These are phyloP conservation scores for Solanum clarkiae DNA, from an alignment of 257 asterid species.

Conservation along the genomic window DNA sequence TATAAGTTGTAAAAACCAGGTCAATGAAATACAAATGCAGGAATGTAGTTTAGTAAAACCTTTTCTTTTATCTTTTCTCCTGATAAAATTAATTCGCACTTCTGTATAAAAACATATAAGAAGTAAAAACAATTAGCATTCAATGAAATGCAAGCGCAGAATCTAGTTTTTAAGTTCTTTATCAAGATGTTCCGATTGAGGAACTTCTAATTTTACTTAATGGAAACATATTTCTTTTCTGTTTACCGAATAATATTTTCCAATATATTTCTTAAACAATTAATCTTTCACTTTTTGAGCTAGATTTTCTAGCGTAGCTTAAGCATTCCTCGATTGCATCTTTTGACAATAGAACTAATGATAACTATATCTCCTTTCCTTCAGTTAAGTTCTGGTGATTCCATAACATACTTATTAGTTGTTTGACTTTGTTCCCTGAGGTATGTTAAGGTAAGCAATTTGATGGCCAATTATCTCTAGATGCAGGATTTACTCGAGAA, in stretches of 20 bases:
- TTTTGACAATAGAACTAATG: background rate
- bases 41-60: background rate
- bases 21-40: background rate
- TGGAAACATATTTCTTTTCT: background rate
- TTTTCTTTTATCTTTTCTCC: too few species aligned
- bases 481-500: constrained; percentile 59
- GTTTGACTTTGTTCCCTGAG: background rate
- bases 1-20: background rate
- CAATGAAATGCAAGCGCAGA: background rate
- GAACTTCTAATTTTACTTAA: background rate
- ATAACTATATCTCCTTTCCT: background rate
- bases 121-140: background rate
- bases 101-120: background rate
- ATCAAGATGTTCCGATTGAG: background rate
- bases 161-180: background rate
- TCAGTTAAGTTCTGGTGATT: background rate
- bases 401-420: background rate
- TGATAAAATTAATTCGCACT: background rate
- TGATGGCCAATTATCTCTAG: constrained; percentile 10
- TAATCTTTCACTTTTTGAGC: background rate
- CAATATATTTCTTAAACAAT: background rate
- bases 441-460: background rate
- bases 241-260: background rate
- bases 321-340: background rate
- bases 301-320: background rate